A percentile compares a stretch with the other conserved stretches of the same genome.
These are phyloP conservation scores for Clohesyomyces aquaticus DNA, from an alignment of 495 filamentous ascomycete species.

Conservation along the genomic window DNA sequence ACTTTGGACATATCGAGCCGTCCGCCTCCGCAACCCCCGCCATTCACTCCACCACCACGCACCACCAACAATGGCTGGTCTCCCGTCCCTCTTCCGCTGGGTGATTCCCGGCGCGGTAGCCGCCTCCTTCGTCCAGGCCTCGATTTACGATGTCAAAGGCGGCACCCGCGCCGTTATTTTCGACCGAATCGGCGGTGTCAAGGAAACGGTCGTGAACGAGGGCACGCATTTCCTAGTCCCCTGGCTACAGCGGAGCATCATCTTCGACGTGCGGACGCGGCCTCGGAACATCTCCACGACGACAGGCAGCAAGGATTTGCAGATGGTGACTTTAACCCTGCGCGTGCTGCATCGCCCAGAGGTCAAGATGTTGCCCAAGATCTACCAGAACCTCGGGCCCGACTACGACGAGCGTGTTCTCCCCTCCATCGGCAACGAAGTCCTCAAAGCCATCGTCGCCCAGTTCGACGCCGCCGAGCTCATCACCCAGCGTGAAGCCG, in stretches of 20 bases:
- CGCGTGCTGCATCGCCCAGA: slow-evolving; percentile 95
- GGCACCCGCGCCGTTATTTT: slow-evolving; percentile 97
- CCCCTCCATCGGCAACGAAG: slow-evolving; percentile 99
- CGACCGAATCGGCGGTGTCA: slow-evolving; percentile 89
- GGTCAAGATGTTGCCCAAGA: slow-evolving; percentile 88
- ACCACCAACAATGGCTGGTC: slow-evolving; percentile 60
- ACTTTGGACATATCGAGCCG: too few relatives aligned
- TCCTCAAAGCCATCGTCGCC: slow-evolving; percentile 97
- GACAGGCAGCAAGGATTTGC: slow-evolving; percentile 96
- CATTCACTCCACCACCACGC: slow-evolving; percentile 21
- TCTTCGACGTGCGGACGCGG: slow-evolving; percentile 98
- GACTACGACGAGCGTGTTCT: slow-evolving; percentile 99
- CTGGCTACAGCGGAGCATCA: slow-evolving; percentile 92
- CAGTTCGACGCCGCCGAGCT: slow-evolving; percentile 99
- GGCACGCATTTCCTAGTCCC: slow-evolving; percentile 96
- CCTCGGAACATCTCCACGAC: slow-evolving; percentile 97
- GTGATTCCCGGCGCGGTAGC: slow-evolving; percentile 73
- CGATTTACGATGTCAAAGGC: slow-evolving; percentile 96
- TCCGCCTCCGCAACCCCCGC: slow-evolving; percentile 26
- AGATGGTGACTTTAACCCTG: slow-evolving; percentile 99
- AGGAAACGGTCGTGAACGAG: slow-evolving; percentile 89
- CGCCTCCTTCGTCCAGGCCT: slow-evolving; percentile 65
- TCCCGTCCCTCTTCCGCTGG: slow-evolving; percentile 66
- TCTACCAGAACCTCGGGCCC: slow-evolving; percentile 88
- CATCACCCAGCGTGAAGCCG: slow-evolving; percentile 97